Conservation (phyloP, 1,284 basidiomycete genomes). For the Boletellus sp. region DNA sequence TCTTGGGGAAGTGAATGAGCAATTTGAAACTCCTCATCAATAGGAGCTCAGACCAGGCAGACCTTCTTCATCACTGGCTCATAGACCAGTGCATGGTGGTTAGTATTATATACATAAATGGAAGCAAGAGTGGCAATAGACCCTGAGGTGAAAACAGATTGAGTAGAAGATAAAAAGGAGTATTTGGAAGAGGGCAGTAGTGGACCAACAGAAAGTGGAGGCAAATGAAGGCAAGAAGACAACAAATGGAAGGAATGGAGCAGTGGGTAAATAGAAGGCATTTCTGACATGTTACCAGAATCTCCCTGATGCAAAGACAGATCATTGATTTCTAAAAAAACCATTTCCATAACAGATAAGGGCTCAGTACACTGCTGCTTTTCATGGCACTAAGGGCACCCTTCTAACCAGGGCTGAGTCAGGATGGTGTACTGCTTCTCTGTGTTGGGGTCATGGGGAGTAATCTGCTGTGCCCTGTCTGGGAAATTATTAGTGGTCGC, state of each 20-base stretch:
- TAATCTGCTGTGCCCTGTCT: not conserved
- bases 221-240: no score
- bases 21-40: not conserved
- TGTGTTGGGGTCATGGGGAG: not conserved
- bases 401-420: not conserved
- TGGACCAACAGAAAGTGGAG: not conserved
- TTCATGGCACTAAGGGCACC: not conserved
- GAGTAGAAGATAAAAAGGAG: not conserved
- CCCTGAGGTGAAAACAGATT: not conserved
- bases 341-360: not conserved
- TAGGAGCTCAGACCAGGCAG: no score
- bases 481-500: not conserved
- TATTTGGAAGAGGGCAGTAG: not conserved
- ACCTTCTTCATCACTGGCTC: no score
- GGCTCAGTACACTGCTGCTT: not conserved
- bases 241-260: not conserved
- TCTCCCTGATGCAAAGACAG: not conserved
- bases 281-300: not conserved
- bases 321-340: slow-evolving; percentile 9
- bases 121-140: not conserved
- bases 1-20: fast-evolving
- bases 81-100: not conserved
- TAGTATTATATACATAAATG: not conserved
- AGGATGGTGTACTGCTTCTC: not conserved
- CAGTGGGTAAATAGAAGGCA: not conserved